Evolutionary conservation across 495 filamentous ascomycete genomes (phyloP).

Genomic region (Friedmanniomyces simplex): DNA sequence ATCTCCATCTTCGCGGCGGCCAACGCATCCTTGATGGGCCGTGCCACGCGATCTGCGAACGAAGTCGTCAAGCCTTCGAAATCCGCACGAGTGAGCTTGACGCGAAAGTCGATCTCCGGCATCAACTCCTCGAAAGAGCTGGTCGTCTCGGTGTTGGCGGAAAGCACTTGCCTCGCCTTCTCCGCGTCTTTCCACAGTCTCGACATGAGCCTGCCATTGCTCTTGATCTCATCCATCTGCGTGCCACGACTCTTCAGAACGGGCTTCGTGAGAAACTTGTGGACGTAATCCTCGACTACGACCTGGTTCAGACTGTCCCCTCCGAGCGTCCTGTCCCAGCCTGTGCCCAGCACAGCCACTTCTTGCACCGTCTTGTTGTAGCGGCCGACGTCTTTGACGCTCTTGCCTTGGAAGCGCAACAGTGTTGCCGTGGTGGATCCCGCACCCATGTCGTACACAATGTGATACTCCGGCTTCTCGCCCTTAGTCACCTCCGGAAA

Average conservation of each 20-base stretch:
- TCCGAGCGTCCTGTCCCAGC: constrained; percentile 83
- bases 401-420: constrained; percentile 76
- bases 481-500: constrained; percentile 79
- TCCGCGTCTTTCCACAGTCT: constrained; percentile 90
- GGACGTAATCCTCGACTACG: constrained; percentile 78
- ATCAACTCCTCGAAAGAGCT: constrained; percentile 79
- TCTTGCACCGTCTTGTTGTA: constrained; percentile 97
- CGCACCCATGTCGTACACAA: constrained; percentile 97
- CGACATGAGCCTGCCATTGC: constrained; percentile 73
- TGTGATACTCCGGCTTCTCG: constrained; percentile 79
- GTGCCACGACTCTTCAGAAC: constrained; percentile 59
- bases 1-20: constrained; percentile 59
- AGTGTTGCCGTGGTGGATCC: constrained; percentile 95
- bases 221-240: constrained; percentile 46
- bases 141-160: constrained; percentile 76
- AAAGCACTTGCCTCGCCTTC: constrained; percentile 76
- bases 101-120: constrained; percentile 85
- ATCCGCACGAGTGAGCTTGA: constrained; percentile 69
- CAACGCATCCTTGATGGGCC: constrained; percentile 64
- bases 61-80: constrained; percentile 74
- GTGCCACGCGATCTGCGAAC: constrained; percentile 56
- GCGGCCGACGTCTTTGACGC: constrained; percentile 82
- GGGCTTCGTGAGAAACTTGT: constrained; percentile 60
- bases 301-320: constrained; percentile 82
- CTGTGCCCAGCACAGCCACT: constrained; percentile 70